phyloP scores from a whole-genome alignment of 768 basidiomycete genomes.

The Calocybe cyanea region DNA sequence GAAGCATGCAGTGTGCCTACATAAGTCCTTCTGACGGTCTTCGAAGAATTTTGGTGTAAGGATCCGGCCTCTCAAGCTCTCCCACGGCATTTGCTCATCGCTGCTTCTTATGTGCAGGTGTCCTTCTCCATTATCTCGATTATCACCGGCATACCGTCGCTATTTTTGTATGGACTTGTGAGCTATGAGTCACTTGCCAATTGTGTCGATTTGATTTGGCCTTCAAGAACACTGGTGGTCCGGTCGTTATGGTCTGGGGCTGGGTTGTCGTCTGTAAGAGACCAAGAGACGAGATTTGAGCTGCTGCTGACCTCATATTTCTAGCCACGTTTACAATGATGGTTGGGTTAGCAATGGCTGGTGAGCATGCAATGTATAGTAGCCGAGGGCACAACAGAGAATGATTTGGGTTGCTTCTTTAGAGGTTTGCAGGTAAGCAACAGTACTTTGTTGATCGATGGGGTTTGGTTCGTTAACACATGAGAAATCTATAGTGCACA shows the following conservation, averaged over 20 bases:
- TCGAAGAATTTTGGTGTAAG: slow-evolving; percentile 60
- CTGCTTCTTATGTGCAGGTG: slow-evolving; percentile 24
- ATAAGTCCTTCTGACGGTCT: slow-evolving; percentile 1
- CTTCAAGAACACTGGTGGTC: slow-evolving; percentile 65
- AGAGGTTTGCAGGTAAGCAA: slow-evolving; percentile 47
- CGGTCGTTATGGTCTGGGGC: slow-evolving; percentile 76
- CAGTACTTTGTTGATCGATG: too few relatives aligned
- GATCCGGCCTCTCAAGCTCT: background rate
- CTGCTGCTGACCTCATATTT: background rate
- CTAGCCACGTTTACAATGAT: slow-evolving; percentile 64
- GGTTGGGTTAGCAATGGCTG: slow-evolving; percentile 75
- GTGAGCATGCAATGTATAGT: slow-evolving; percentile 21
- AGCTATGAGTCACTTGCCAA: slow-evolving; percentile 18
- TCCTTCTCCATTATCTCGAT: slow-evolving; percentile 77
- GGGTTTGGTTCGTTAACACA: background rate
- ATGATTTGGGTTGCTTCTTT: background rate
- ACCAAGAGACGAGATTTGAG: background rate
- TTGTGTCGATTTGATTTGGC: background rate
- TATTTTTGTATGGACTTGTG: slow-evolving; percentile 68
- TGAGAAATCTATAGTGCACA: slow-evolving; percentile 47
- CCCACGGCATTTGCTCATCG: background rate
- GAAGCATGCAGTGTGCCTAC: background rate
- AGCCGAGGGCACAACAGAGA: too few relatives aligned
- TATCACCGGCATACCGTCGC: slow-evolving; percentile 67
- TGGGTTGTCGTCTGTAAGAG: slow-evolving; percentile 56